A percentile compares a stretch with the other conserved stretches of the same genome.
Conservation (phyloP, 2,329 filamentous ascomycete genomes). For the Exophiala spinifera region DNA sequence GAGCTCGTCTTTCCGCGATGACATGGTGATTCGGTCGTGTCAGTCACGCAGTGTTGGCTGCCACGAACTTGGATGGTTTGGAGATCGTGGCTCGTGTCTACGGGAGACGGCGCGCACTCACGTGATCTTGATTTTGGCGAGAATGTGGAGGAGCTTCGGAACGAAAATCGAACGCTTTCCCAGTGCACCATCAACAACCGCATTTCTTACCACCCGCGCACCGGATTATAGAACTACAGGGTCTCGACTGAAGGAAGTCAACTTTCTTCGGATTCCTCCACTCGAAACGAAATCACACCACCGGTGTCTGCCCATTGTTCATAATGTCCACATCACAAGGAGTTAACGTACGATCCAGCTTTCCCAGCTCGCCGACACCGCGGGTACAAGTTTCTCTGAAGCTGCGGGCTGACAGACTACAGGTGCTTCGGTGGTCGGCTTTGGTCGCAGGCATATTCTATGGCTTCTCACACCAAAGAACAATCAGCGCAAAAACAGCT, state of each 20-base stretch:
- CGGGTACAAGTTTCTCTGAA: not conserved
- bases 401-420: constrained; percentile 26
- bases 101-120: constrained; percentile 13
- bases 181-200: constrained; percentile 11
- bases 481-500: constrained; percentile 70
- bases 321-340: constrained; percentile 63
- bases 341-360: constrained; percentile 56
- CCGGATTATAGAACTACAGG: not conserved
- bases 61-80: not conserved
- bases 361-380: not conserved
- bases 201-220: not conserved
- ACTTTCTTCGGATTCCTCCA: not conserved
- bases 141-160: constrained; percentile 12
- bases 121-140: constrained; percentile 12
- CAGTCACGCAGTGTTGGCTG: not conserved
- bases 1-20: constrained; percentile 82
- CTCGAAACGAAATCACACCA: not conserved
- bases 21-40: constrained; percentile 38
- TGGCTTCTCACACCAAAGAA: constrained; percentile 88
- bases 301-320: constrained; percentile 2
- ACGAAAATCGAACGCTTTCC: constrained; percentile 17
- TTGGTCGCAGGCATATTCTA: constrained; percentile 90
- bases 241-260: not conserved
- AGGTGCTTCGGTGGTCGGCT: constrained; percentile 97
- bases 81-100: constrained; percentile 2